Base-by-base conservation (phyloP, 192 early-diverging fungal genomes). In the Coemansia sp. region DNA sequence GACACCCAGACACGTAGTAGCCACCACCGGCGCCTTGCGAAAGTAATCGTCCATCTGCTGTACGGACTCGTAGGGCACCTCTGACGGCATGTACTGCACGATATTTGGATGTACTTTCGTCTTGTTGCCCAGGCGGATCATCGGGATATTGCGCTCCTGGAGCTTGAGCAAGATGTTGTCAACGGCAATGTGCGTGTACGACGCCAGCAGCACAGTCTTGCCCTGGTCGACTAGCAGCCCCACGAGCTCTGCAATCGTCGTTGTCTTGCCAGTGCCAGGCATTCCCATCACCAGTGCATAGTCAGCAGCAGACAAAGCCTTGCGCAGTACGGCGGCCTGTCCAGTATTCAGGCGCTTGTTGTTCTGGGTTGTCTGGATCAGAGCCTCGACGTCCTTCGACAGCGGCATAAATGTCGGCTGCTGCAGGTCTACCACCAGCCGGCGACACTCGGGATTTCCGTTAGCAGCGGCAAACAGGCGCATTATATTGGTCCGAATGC, bases 261-360 rank as follows among this genome's bases (percentile, higher is more conserved):
- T 94, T 0, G 94, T 96, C 72, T 98, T 98, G 41, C 97, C 97
- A 1, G 97, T 97, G 3, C 97, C 97, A 0, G 97, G 97, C 95
- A 97, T 97, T 13, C 97, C 97, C 29, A 97, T 78, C 44, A 98
- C 91, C 37, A 98, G 74, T 10, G 91, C 83, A 82, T 97, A 98
- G 65, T 98, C 97, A 47, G 86, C 71, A 1, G 91, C 92, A 8
- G 76, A 55, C 45, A 96, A 60, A n/a, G 94, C 92, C 32, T 87
- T 87, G 4, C 89, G 73, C 11, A 97, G 65, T 4, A 90, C 93
- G 2, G 43, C 59, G 27, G 77, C 73, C 70, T 97, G 95, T 47
- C 94, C 90, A 3, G 67, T 35, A 63, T 97, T 97, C 24, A 97
- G 74, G 29, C 41, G 44, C 58, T 62, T 60, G n/a, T 49, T 64